Conservation (phyloP, 2,329 filamentous ascomycete genomes). For the Fonsecaea nubica region DNA sequence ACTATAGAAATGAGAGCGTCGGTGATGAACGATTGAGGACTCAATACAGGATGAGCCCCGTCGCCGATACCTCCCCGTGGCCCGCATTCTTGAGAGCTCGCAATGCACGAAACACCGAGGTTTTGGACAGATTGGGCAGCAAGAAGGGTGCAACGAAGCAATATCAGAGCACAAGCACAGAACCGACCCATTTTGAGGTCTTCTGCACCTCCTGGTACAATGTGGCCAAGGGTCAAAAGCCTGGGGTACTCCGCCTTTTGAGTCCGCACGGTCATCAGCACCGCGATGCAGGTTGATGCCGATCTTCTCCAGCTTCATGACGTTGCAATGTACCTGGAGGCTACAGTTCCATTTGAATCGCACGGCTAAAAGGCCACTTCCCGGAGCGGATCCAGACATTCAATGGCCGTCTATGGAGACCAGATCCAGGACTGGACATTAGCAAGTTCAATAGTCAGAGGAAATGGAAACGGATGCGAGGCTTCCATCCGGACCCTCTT, state of each 20-base stretch:
- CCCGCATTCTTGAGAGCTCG: slow-evolving; percentile 19
- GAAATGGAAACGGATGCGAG: background rate
- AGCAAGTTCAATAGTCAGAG: background rate
- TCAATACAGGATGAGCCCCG: slow-evolving; percentile 19
- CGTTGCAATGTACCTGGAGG: background rate
- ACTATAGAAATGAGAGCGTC: slow-evolving; percentile 18
- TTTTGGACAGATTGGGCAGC: slow-evolving; percentile 15
- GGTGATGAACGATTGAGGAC: slow-evolving; percentile 24
- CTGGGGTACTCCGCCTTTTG: slow-evolving; percentile 1
- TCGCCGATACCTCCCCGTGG: slow-evolving; percentile 25
- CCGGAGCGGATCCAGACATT: slow-evolving; percentile 3
- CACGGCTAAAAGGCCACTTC: slow-evolving; percentile 11
- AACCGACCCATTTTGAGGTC: background rate
- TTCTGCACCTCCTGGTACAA: background rate
- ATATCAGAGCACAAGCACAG: background rate
- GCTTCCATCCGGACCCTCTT: background rate
- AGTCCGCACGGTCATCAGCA: background rate
- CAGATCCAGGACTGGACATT: background rate
- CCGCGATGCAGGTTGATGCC: background rate
- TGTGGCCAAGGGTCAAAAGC: background rate
- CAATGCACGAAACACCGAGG: slow-evolving; percentile 23
- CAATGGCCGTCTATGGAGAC: background rate
- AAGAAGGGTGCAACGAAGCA: background rate
- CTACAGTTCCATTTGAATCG: slow-evolving; percentile 8
- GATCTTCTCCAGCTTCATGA: slow-evolving; percentile 15